Evolutionary conservation across 176 grass and related monocot genomes (phyloP).

Genomic region (Rhipidocladum racemiflorum): DNA sequence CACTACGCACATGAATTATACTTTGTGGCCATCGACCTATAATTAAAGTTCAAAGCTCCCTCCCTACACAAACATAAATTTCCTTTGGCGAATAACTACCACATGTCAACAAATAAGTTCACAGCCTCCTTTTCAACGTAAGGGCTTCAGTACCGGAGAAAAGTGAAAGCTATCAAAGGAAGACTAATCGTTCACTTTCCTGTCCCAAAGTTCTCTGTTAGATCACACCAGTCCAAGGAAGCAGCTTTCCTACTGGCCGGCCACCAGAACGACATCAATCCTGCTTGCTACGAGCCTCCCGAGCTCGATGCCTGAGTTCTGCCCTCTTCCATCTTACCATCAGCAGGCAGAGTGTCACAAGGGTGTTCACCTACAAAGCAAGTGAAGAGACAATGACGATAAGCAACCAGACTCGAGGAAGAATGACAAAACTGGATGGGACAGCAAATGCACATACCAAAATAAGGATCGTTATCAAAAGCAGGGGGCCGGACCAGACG

Average conservation of each 20-base stretch:
- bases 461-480: slow-evolving; percentile 68
- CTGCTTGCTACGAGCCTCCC: slow-evolving; percentile 53
- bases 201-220: slow-evolving; percentile 21
- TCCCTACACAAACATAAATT: neutral
- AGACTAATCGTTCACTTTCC: neutral
- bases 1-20: neutral
- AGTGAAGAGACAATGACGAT: neutral
- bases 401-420: neutral
- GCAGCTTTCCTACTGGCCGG: neutral
- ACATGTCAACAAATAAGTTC: neutral
- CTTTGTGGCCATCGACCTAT: neutral
- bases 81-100: neutral
- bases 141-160: neutral
- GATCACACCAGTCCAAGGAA: slow-evolving; percentile 4
- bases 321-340: slow-evolving; percentile 86
- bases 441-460: slow-evolving; percentile 43
- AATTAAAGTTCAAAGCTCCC: neutral
- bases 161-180: neutral
- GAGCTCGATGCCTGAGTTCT: slow-evolving; percentile 68
- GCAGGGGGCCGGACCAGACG: slow-evolving; percentile 80
- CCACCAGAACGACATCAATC: slow-evolving; percentile 51
- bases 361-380: slow-evolving; percentile 71
- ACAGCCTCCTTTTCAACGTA: neutral
- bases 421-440: neutral
- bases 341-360: slow-evolving; percentile 65